A percentile compares a stretch with the other conserved stretches of the same genome.
Evolutionary conservation across 2,329 filamentous ascomycete species (phyloP).

Genomic region (Aspergillus fumigatiaffinis): DNA sequence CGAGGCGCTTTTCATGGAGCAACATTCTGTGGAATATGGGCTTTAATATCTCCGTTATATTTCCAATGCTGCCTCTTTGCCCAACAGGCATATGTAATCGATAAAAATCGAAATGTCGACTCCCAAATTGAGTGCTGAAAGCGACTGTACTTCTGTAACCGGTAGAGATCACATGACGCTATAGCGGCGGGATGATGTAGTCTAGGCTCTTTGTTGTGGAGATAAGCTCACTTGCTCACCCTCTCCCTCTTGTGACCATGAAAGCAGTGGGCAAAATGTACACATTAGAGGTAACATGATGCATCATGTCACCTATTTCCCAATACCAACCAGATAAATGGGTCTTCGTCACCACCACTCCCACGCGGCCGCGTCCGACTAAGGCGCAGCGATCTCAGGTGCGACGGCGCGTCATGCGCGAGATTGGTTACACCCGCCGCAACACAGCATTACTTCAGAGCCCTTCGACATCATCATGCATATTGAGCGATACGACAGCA

Average conservation of each 20-base stretch:
- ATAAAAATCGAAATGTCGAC: no score
- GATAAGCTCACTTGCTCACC: not conserved
- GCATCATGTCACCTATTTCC: not conserved
- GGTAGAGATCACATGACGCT: no score
- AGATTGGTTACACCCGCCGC: not conserved
- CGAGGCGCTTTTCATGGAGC: no score
- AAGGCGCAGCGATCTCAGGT: not conserved
- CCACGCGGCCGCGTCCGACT: not conserved
- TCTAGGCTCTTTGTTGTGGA: not conserved
- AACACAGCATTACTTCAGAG: not conserved
- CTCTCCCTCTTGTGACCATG: not conserved
- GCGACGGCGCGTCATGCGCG: not conserved
- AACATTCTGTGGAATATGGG: no score
- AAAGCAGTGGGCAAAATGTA: not conserved
- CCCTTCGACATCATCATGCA: not conserved
- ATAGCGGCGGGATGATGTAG: not conserved
- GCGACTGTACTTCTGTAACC: no score
- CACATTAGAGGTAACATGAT: not conserved
- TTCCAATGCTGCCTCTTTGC: no score
- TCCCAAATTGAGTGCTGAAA: no score
- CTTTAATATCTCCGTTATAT: no score
- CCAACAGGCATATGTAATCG: no score
- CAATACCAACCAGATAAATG: not conserved
- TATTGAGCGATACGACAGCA: not conserved
- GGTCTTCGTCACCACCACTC: not conserved